These are phyloP conservation scores for Podaxis sp. DNA, from an alignment of 768 basidiomycete genomes.

Conservation along the genomic window DNA sequence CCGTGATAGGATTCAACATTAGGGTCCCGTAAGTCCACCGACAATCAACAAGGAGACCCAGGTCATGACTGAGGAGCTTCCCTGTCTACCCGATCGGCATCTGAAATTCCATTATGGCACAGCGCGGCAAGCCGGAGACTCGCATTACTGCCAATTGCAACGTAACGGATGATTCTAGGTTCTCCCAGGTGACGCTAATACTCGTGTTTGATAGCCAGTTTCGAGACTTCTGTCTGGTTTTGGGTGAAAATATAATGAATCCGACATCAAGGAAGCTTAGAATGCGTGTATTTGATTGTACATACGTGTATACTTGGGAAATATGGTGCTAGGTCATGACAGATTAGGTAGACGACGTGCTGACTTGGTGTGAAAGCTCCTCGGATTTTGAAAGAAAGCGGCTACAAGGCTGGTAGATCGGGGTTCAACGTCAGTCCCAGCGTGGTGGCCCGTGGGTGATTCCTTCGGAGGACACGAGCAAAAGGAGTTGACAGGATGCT, in stretches of 20 bases:
- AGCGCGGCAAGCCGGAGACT: not conserved
- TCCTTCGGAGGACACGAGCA: not conserved
- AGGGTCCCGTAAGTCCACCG: slow-evolving; percentile 8
- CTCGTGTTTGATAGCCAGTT: not conserved
- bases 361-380: not conserved
- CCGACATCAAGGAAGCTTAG: too few species aligned
- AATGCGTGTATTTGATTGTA: not conserved
- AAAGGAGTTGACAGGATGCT: not conserved
- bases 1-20: slow-evolving; percentile 11
- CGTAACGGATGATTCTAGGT: not conserved
- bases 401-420: not conserved
- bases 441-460: not conserved
- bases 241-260: not conserved
- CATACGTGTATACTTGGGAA: not conserved
- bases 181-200: not conserved
- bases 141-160: not conserved
- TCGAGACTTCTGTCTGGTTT: not conserved
- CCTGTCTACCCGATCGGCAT: not conserved
- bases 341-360: not conserved
- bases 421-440: not conserved
- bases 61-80: not conserved
- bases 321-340: not conserved
- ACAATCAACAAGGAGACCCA: not conserved
- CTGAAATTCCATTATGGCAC: not conserved
- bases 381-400: not conserved